Conservation (phyloP, 352 stramenopile genomes). For the Pseudoperonospora humuli region DNA sequence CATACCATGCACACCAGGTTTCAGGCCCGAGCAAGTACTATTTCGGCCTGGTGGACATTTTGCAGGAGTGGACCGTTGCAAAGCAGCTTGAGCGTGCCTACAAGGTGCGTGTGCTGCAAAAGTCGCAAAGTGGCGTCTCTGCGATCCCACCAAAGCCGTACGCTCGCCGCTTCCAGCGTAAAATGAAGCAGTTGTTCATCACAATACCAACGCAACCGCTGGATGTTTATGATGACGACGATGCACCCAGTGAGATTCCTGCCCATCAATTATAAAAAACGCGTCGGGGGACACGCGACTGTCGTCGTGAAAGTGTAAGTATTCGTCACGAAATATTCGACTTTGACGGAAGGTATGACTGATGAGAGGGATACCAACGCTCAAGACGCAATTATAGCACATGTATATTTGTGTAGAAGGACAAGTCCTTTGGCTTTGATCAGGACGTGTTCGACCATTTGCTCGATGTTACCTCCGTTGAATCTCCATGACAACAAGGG, state of each 20-base stretch:
- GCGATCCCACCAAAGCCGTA: slow-evolving; percentile 66
- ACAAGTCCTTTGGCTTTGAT: too few relatives aligned
- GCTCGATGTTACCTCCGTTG: too few relatives aligned
- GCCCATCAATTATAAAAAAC: slow-evolving; percentile 22
- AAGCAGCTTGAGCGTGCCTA: slow-evolving; percentile 79
- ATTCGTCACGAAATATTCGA: too few relatives aligned
- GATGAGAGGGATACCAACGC: too few relatives aligned
- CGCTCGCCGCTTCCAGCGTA: slow-evolving; percentile 70
- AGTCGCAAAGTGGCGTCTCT: slow-evolving; percentile 61
- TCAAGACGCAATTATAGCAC: too few relatives aligned
- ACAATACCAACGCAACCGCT: slow-evolving; percentile 30
- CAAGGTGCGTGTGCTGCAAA: slow-evolving; percentile 77
- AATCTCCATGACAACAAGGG: too few relatives aligned
- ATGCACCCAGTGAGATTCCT: slow-evolving; percentile 20
- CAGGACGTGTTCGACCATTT: too few relatives aligned
- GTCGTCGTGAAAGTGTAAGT: slow-evolving; percentile 4
- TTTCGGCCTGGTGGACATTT: slow-evolving; percentile 85
- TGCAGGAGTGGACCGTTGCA: slow-evolving; percentile 79
- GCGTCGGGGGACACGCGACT: neutral
- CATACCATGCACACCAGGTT: slow-evolving; percentile 68
- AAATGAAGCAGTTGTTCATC: slow-evolving; percentile 80
- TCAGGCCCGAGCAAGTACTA: slow-evolving; percentile 85
- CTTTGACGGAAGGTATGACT: too few relatives aligned
- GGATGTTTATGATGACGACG: slow-evolving; percentile 30
- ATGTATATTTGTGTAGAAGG: too few relatives aligned